These are phyloP conservation scores for Lentinula novae-zelandiae DNA, from an alignment of 1,284 basidiomycete species.

Conservation along the genomic window DNA sequence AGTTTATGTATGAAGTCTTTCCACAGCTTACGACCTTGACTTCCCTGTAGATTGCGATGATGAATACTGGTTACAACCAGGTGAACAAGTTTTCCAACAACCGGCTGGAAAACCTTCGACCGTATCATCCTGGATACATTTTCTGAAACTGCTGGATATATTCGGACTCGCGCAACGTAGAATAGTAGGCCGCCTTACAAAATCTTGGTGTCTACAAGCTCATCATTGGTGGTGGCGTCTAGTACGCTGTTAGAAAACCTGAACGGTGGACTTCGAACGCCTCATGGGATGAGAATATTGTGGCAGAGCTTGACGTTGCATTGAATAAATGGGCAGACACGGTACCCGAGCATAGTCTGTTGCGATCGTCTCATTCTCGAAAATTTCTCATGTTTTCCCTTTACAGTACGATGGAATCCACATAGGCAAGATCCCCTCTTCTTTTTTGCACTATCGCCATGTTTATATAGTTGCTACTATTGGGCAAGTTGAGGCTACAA, in stretches of 20 bases:
- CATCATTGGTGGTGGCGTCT: not conserved
- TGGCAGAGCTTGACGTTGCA: too few species aligned
- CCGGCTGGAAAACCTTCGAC: constrained; percentile 42
- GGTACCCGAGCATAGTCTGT: too few species aligned
- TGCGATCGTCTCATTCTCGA: too few species aligned
- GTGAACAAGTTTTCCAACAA: constrained; percentile 39
- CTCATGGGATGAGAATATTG: not conserved
- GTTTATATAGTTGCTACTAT: not conserved
- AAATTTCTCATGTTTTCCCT: too few species aligned
- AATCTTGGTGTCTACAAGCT: not conserved
- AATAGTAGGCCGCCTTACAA: constrained; percentile 32
- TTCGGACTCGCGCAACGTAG: constrained; percentile 52
- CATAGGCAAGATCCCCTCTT: constrained; percentile 26
- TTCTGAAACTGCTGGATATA: constrained; percentile 54
- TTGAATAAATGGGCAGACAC: too few species aligned
- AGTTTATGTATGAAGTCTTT: not conserved
- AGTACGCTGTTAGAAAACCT: not conserved
- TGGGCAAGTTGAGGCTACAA: not conserved
- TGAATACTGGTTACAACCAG: constrained; percentile 52
- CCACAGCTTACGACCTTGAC: constrained; percentile 55
- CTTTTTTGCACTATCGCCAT: constrained; percentile 6
- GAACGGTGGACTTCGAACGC: not conserved
- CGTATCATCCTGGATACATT: constrained; percentile 47
- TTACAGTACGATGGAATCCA: constrained; percentile 37
- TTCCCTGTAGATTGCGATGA: constrained; percentile 61